These are phyloP conservation scores for Boletus fagicola DNA, from an alignment of 768 basidiomycete genomes.

Conservation along the genomic window DNA sequence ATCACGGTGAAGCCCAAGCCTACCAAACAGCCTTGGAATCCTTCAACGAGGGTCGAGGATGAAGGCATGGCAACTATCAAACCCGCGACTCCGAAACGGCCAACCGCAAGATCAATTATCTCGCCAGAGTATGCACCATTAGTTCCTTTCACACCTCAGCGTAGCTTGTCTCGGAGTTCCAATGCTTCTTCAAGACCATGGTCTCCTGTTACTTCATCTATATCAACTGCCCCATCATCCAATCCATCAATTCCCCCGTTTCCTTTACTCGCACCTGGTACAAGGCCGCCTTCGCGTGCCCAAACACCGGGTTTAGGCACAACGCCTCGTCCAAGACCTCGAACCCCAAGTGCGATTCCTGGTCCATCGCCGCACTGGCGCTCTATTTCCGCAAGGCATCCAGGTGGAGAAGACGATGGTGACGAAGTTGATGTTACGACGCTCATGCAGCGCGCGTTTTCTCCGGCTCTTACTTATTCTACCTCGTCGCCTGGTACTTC, in stretches of 20 bases:
- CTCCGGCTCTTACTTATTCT: conserved; percentile 52
- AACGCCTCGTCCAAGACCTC: conserved; percentile 68
- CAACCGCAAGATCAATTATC: conserved; percentile 45
- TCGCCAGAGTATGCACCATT: conserved; percentile 45
- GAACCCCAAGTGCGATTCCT: conserved; percentile 80
- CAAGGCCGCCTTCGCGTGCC: conserved; percentile 52
- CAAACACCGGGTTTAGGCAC: conserved; percentile 49
- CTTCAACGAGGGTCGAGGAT: conserved; percentile 70
- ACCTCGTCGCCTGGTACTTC: conserved; percentile 40
- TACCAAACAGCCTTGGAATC: conserved; percentile 68
- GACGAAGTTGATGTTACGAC: conserved; percentile 45
- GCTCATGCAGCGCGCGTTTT: conserved; percentile 60
- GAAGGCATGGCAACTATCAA: conserved; percentile 50
- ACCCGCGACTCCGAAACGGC: conserved; percentile 48
- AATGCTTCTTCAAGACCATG: conserved; percentile 78
- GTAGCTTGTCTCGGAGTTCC: conserved; percentile 71
- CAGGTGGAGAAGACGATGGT: conserved; percentile 43
- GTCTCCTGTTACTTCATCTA: conserved; percentile 72
- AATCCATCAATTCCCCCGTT: conserved; percentile 38
- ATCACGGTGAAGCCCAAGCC: conserved; percentile 41
- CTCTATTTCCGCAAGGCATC: conserved; percentile 47
- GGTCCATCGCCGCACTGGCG: conserved; percentile 52
- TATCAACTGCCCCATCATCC: conserved; percentile 63
- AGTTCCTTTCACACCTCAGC: conserved; percentile 50
- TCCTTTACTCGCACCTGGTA: conserved; percentile 26